Evolutionary conservation across 768 basidiomycete species (phyloP).

Genomic region (Dendrothele bispora): DNA sequence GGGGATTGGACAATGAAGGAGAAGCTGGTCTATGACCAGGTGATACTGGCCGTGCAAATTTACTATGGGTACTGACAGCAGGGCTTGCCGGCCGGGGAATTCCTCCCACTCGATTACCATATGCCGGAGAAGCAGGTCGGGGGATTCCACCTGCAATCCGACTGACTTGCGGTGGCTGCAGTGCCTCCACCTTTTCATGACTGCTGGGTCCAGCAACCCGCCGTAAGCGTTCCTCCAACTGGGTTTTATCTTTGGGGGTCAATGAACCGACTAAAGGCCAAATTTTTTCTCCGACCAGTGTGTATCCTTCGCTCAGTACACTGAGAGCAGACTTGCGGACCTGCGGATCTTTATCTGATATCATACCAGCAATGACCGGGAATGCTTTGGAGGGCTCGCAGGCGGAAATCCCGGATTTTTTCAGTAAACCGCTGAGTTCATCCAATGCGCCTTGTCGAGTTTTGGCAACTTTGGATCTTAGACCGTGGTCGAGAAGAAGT

Average conservation of each 20-base stretch:
- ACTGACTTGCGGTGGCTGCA: constrained; percentile 49
- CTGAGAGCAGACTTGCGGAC: constrained; percentile 87
- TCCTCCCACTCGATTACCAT: constrained; percentile 38
- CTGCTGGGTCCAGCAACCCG: constrained; percentile 72
- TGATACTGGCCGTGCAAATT: constrained; percentile 43
- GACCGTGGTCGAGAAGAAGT: constrained; percentile 82
- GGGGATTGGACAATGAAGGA: constrained; percentile 34
- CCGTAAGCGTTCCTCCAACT: constrained; percentile 86
- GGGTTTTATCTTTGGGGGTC: constrained; percentile 86
- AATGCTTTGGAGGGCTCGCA: constrained; percentile 84
- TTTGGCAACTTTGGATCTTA: constrained; percentile 89
- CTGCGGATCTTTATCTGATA: constrained; percentile 86
- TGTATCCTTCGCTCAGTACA: constrained; percentile 79
- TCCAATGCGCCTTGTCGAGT: constrained; percentile 87
- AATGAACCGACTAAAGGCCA: constrained; percentile 78
- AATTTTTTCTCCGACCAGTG: constrained; percentile 81
- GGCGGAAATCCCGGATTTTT: constrained; percentile 77
- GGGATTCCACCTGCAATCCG: constrained; percentile 48
- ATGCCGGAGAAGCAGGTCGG: constrained; percentile 53
- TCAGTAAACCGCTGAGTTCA: constrained; percentile 74
- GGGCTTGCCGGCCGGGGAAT: constrained; percentile 52
- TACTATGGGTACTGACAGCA: constrained; percentile 35
- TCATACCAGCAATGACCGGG: constrained; percentile 71
- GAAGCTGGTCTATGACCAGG: constrained; percentile 36
- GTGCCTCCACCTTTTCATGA: constrained; percentile 39